Conservation (phyloP, 768 basidiomycete genomes). For the Pisolithus albus region DNA sequence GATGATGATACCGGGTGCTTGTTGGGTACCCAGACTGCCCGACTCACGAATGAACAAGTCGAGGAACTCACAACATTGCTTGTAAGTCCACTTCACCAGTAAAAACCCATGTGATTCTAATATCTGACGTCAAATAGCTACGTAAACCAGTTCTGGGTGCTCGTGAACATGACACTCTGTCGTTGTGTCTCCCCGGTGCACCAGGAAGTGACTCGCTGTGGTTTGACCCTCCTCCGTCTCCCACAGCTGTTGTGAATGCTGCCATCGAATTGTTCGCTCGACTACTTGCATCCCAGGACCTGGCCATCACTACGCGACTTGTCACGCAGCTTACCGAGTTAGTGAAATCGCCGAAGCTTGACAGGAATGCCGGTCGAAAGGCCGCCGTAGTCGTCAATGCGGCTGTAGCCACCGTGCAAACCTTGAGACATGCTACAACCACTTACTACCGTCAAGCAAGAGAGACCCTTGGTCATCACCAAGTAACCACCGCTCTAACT, state of each 20-base stretch:
- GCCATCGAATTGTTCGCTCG: conserved; percentile 83
- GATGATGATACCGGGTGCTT: conserved; percentile 35
- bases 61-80: conserved; percentile 74
- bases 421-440: conserved; percentile 53
- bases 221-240: conserved; percentile 65
- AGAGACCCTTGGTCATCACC: conserved; percentile 59
- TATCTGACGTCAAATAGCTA: conserved; percentile 12
- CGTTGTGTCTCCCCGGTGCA: conserved; percentile 50
- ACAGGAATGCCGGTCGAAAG: conserved; percentile 81
- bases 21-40: conserved; percentile 23
- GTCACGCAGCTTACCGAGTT: conserved; percentile 57
- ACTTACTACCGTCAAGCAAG: conserved; percentile 50
- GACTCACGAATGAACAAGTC: conserved; percentile 68
- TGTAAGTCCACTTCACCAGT: conserved; percentile 37
- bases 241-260: conserved; percentile 79
- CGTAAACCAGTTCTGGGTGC: conserved; percentile 76
- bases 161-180: conserved; percentile 79
- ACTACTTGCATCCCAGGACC: conserved; percentile 73
- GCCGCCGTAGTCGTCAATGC: conserved; percentile 81
- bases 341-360: conserved; percentile 68
- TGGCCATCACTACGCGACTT: conserved; percentile 45
- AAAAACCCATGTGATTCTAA: background rate
- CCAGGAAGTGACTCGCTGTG: conserved; percentile 38
- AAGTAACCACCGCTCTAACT: conserved; percentile 55
- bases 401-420: conserved; percentile 62